These are phyloP conservation scores for Hymenoscyphus albidus DNA, from an alignment of 2,329 filamentous ascomycete genomes.

Conservation along the genomic window DNA sequence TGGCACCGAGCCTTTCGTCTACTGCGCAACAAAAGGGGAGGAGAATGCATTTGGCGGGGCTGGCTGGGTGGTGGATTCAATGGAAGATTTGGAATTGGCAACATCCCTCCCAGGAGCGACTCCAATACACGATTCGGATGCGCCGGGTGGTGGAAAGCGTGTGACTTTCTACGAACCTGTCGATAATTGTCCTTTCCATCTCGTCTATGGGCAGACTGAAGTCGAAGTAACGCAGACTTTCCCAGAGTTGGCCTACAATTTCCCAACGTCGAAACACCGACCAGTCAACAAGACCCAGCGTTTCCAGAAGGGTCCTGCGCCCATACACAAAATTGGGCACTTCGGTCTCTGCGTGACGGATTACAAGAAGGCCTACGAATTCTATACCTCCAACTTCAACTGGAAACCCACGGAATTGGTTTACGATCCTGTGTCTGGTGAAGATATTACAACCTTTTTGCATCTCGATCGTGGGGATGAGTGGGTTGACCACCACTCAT, in stretches of 20 bases:
- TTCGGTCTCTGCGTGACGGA: slow-evolving; percentile 52
- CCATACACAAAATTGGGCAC: slow-evolving; percentile 52
- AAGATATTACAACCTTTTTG: slow-evolving; percentile 46
- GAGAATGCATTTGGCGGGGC: slow-evolving; percentile 53
- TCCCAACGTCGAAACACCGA: slow-evolving; percentile 46
- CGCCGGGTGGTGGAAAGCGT: slow-evolving; percentile 50
- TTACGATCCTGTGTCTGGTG: slow-evolving; percentile 20
- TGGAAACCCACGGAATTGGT: slow-evolving; percentile 45
- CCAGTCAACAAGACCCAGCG: slow-evolving; percentile 47
- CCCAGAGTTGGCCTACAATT: slow-evolving; percentile 45
- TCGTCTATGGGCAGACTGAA: slow-evolving; percentile 51
- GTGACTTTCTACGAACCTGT: slow-evolving; percentile 50
- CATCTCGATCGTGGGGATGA: slow-evolving; percentile 50
- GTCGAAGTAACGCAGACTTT: slow-evolving; percentile 39
- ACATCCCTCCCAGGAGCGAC: slow-evolving; percentile 46
- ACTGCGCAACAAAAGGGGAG: slow-evolving; percentile 48
- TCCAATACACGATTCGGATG: slow-evolving; percentile 47
- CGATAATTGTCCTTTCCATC: slow-evolving; percentile 54
- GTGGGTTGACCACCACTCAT: slow-evolving; percentile 52
- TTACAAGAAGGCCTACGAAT: slow-evolving; percentile 47
- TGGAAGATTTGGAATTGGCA: slow-evolving; percentile 51
- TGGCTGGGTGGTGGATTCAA: slow-evolving; percentile 54
- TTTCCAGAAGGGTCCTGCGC: slow-evolving; percentile 47
- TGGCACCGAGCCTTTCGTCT: slow-evolving; percentile 55
- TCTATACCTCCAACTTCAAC: slow-evolving; percentile 49